Evolutionary conservation across 1,139 yeast genomes (phyloP).

Genomic region (Nakaseomyces kungkrabaensis): DNA sequence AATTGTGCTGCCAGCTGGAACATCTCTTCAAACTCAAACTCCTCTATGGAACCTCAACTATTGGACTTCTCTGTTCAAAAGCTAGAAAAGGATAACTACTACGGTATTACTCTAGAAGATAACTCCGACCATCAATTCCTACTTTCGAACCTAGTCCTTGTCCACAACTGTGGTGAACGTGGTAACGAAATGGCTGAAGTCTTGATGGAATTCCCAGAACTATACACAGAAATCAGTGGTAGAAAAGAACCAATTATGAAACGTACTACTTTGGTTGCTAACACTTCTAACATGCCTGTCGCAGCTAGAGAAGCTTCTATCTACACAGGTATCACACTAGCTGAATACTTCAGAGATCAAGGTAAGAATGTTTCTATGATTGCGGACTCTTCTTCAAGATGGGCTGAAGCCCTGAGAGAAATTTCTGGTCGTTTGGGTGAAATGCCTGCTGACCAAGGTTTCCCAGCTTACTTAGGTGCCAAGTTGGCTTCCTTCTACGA

Average conservation of each 20-base stretch:
- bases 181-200: slow-evolving; percentile 99
- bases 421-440: slow-evolving; percentile 99
- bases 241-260: slow-evolving; percentile 98
- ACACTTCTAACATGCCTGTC: slow-evolving; percentile 98
- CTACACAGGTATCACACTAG: slow-evolving; percentile 95
- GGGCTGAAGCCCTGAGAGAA: slow-evolving; percentile 99
- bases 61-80: slow-evolving; percentile 28
- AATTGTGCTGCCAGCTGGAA: slow-evolving; percentile 7
- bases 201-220: slow-evolving; percentile 97
- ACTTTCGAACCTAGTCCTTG: slow-evolving; percentile 32
- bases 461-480: slow-evolving; percentile 99
- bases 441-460: slow-evolving; percentile 99
- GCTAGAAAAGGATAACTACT: slow-evolving; percentile 30
- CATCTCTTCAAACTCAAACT: slow-evolving; percentile 5
- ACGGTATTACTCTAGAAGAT: slow-evolving; percentile 34
- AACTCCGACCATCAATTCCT: slow-evolving; percentile 36
- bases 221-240: slow-evolving; percentile 82
- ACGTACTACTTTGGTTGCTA: slow-evolving; percentile 96
- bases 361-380: slow-evolving; percentile 98
- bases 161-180: slow-evolving; percentile 66
- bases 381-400: slow-evolving; percentile 99
- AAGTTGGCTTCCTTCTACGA: slow-evolving; percentile 97
- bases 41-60: slow-evolving; percentile 23
- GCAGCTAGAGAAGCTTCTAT: slow-evolving; percentile 99
- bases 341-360: slow-evolving; percentile 99